These are phyloP conservation scores for Tricholoma furcatifolium DNA, from an alignment of 768 basidiomycete species.

Conservation along the genomic window DNA sequence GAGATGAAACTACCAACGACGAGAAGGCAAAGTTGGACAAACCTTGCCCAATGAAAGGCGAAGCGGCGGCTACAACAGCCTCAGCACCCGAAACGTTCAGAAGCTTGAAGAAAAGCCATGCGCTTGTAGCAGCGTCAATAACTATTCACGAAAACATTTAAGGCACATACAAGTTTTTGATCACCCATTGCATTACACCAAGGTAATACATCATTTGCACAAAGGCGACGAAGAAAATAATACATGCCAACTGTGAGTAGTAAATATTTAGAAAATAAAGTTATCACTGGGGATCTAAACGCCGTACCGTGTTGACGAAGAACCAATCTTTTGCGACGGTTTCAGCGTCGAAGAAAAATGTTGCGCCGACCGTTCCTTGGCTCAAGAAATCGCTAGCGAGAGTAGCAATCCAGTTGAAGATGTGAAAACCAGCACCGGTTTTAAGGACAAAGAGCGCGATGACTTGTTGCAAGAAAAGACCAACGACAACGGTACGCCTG, in stretches of 20 bases:
- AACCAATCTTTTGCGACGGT: conserved; percentile 75
- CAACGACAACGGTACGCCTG: conserved; percentile 87
- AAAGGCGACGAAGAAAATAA: conserved; percentile 94
- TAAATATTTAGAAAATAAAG: background rate
- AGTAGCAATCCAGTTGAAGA: conserved; percentile 82
- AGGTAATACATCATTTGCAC: conserved; percentile 90
- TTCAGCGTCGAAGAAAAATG: conserved; percentile 79
- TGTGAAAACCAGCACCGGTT: conserved; percentile 73
- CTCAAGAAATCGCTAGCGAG: conserved; percentile 79
- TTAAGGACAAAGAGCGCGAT: conserved; percentile 91
- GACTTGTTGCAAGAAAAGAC: conserved; percentile 80
- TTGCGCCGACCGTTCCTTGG: conserved; percentile 66
- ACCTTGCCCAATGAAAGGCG: conserved; percentile 92
- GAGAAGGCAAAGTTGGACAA: background rate
- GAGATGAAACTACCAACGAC: background rate
- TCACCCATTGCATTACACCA: conserved; percentile 93
- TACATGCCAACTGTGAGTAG: conserved; percentile 53
- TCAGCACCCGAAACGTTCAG: conserved; percentile 94
- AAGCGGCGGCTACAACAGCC: conserved; percentile 88
- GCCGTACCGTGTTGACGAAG: conserved; percentile 72
- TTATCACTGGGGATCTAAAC: background rate
- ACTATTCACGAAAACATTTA: background rate
- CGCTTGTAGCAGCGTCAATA: conserved; percentile 38
- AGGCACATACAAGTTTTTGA: conserved; percentile 68
- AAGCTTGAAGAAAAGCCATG: conserved; percentile 92